A percentile compares a stretch with the other conserved stretches of the same genome.
phyloP scores from a whole-genome alignment of 2,329 filamentous ascomycete genomes.

The Alternaria sp. region DNA sequence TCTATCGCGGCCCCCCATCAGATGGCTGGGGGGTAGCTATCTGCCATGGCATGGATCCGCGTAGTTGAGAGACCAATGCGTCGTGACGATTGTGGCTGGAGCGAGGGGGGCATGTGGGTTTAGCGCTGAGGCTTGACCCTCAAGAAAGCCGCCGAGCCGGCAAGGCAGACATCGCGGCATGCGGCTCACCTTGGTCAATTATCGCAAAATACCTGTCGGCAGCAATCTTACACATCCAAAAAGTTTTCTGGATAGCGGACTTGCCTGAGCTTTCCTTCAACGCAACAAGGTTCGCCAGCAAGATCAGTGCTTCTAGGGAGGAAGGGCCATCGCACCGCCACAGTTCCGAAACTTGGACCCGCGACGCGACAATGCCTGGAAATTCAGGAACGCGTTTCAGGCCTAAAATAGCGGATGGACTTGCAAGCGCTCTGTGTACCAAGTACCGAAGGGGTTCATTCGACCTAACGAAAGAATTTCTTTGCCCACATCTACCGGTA shows the following conservation, averaged over 20 bases:
- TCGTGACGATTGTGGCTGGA: slow-evolving; percentile 19
- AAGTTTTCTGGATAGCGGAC: not conserved
- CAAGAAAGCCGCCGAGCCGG: slow-evolving; percentile 8
- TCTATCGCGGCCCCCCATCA: slow-evolving; percentile 9
- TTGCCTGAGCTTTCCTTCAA: not conserved
- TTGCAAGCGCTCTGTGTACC: not conserved
- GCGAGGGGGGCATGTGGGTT: slow-evolving; percentile 5
- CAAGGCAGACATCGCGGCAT: slow-evolving; percentile 4
- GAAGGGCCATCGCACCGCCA: slow-evolving; percentile 5
- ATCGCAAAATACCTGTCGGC: not conserved
- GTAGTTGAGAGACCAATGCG: slow-evolving; percentile 3
- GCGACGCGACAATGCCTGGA: not conserved
- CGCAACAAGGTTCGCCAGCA: slow-evolving; percentile 1
- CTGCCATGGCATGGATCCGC: slow-evolving; percentile 6
- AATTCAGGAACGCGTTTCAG: slow-evolving; percentile 5
- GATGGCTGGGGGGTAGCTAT: slow-evolving; percentile 15
- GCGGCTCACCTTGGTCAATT: not conserved
- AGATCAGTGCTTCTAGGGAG: not conserved
- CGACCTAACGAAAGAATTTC: not conserved
- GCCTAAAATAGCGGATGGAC: not conserved
- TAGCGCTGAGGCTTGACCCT: slow-evolving; percentile 9
- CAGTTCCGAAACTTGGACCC: slow-evolving; percentile 2
- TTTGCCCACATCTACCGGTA: not conserved
- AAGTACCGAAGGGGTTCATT: not conserved
- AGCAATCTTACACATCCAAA: not conserved